Base-by-base conservation (phyloP, 1,139 yeast species). In the Geotrichum europaeum region DNA sequence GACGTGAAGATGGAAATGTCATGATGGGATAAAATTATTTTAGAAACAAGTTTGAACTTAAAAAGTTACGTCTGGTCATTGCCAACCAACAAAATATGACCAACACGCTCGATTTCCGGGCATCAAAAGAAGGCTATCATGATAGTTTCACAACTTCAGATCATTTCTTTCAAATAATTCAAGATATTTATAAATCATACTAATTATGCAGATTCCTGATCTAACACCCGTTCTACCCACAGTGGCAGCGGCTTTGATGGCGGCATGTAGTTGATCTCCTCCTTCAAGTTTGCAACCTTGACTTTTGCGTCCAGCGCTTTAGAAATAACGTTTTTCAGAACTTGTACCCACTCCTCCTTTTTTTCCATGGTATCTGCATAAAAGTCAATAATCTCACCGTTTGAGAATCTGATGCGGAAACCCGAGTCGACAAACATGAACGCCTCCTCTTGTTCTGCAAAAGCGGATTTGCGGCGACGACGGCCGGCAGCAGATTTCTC, bases 331-430 rank as follows among this genome's bases (percentile, higher is more conserved):
- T 61, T 55, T 6, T 54, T 51, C 53, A 73, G 52, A 25, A 60
- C 65, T 6, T 57, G 24, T n/a, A 70, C 64, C 92, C 92, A 86
- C 62, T 72, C 72, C 34, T 68, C 69, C 73, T 81, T 84, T 62
- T 81, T 85, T 25, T 69, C 75, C 56, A 73, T 74, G 62, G 80
- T 80, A 51, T 85, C 85, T 22, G 89, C 89, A 3, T 84, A 84
- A 70, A 87, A 86, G 66, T 83, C 86, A 62, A 87, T 84, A 25
- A 81, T 75, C 70, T 87, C 92, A 6, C 87, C 89, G 71, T 87
- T 85, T 47, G 81, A 81, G 74, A 87, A 87, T 64, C 75, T 76
- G 58, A 87, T 74, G 67, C 84, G 81, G 77, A 87, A 85, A 0
- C 70, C 73, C 25, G 68, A 64, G 10, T 57, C 59, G 24, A 69